Base-by-base conservation (phyloP, 2,329 filamentous ascomycete species). In the Stagonosporopsis rhizophila region DNA sequence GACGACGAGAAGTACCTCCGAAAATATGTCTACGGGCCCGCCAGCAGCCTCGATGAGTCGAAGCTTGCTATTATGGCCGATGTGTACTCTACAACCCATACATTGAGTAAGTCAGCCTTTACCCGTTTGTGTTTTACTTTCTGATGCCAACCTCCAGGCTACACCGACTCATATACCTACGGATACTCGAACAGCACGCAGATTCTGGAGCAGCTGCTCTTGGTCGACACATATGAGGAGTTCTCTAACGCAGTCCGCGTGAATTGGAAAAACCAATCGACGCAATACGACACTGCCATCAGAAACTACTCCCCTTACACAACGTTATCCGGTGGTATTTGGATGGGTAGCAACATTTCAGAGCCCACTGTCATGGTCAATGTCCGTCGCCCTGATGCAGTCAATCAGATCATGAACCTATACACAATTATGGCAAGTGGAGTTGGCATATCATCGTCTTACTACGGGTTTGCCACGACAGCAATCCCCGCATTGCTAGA, bases 161-260 rank as follows among this genome's bases (percentile, higher is more conserved):
- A 35, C 11, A 28, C 19, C 0, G 6, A 20, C n/a, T 12, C 25
- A 2, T 53, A 46, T 15, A 14, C 30, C 20, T 45, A 49, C 22
- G 66, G 67, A 6, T 68, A 64, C 42, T 54, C 47, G n/a, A 68
- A 68, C 27, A 47, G 44, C 27, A 61, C 52, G 1, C 46, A 68
- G 40, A 53, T 70, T 28, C 51, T 56, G 9, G 50, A 63, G 4
- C 59, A 62, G 19, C 62, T 84, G 14, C 78, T 84, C 9, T 58
- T 82, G 0, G 88, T 91, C 8, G 78, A 90, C 58, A 86, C 83
- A 0, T 80, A 90, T 22, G 77, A 82, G 20, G 85, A 88, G 0
- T 95, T 96, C 73, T 44, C 39, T 5, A 27, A 55, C 12, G 57
- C 60, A 20, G 85, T 87, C 48, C 68, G 80, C 11, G 87, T 84